These are phyloP conservation scores for Pulveroboletus sp. DNA, from an alignment of 768 basidiomycete genomes.

Conservation along the genomic window DNA sequence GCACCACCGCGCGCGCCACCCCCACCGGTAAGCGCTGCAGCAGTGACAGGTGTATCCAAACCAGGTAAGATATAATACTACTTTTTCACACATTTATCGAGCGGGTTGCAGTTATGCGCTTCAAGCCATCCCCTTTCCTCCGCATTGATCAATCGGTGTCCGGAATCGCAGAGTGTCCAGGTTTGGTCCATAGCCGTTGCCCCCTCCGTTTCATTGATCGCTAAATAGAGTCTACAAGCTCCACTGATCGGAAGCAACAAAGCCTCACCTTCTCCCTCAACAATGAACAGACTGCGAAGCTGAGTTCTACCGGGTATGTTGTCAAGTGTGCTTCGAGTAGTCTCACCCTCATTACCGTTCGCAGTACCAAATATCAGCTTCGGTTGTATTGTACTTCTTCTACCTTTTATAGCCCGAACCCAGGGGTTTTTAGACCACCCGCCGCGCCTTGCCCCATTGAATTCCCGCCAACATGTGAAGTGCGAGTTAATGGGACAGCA, in stretches of 20 bases:
- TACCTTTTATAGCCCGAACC: slow-evolving; percentile 56
- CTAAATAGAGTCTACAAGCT: slow-evolving; percentile 65
- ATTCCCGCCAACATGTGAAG: slow-evolving; percentile 90
- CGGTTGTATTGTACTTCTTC: slow-evolving; percentile 89
- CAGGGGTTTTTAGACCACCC: slow-evolving; percentile 50
- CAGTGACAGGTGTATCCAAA: slow-evolving; percentile 27
- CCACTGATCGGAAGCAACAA: slow-evolving; percentile 73
- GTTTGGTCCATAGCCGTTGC: slow-evolving; percentile 36
- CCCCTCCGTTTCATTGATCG: slow-evolving; percentile 3
- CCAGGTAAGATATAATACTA: slow-evolving; percentile 23
- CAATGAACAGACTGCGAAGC: slow-evolving; percentile 59
- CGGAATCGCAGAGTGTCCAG: slow-evolving; percentile 71
- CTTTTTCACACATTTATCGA: slow-evolving; percentile 10
- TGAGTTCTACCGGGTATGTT: slow-evolving; percentile 55
- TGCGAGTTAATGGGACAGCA: slow-evolving; percentile 73
- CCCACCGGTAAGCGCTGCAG: slow-evolving; percentile 37
- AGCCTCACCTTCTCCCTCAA: slow-evolving; percentile 61
- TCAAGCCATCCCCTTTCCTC: slow-evolving; percentile 82
- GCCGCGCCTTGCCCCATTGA: slow-evolving; percentile 71
- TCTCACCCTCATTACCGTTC: slow-evolving; percentile 10
- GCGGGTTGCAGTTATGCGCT: slow-evolving; percentile 54
- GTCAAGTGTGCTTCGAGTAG: not conserved
- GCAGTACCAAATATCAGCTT: slow-evolving; percentile 71
- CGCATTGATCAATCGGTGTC: slow-evolving; percentile 65
- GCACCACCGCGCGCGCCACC: slow-evolving; percentile 51